phyloP scores from a whole-genome alignment of 2,329 filamentous ascomycete genomes.

The Colletotrichum simmondsii region DNA sequence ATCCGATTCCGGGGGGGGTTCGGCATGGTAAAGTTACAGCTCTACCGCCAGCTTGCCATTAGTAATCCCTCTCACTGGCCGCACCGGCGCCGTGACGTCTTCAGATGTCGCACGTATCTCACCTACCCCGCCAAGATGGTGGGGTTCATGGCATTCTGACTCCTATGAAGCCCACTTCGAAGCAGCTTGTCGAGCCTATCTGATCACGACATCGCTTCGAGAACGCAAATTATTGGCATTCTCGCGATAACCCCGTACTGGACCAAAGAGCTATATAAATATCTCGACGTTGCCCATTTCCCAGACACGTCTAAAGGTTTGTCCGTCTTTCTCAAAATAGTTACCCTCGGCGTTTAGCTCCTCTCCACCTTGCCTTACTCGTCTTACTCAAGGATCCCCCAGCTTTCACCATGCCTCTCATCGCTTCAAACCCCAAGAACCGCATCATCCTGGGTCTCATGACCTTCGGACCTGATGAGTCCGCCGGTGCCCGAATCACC shows the following conservation, averaged over 20 bases:
- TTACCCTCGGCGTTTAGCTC: background rate
- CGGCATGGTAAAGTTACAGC: background rate
- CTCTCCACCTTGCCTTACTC: background rate
- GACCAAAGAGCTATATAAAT: slow-evolving; percentile 3
- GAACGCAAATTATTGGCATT: background rate
- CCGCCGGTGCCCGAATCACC: slow-evolving; percentile 77
- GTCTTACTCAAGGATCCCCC: slow-evolving; percentile 16
- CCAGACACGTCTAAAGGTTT: background rate
- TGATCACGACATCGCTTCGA: slow-evolving; percentile 29
- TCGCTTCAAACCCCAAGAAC: slow-evolving; percentile 60
- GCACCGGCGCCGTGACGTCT: slow-evolving; percentile 23
- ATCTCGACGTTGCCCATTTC: background rate
- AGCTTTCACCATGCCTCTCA: slow-evolving; percentile 56
- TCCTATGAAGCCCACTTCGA: slow-evolving; percentile 10
- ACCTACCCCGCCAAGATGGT: slow-evolving; percentile 28
- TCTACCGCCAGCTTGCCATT: background rate
- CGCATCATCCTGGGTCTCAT: slow-evolving; percentile 86
- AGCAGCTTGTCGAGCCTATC: slow-evolving; percentile 10
- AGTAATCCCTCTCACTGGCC: background rate
- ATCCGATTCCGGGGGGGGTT: background rate
- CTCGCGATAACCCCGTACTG: background rate
- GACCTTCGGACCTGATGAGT: slow-evolving; percentile 79
- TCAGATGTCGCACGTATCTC: slow-evolving; percentile 2
- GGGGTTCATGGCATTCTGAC: slow-evolving; percentile 9
- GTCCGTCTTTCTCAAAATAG: background rate